Conservation (phyloP, 441 rosid species). For the Raphanus hybrid region DNA sequence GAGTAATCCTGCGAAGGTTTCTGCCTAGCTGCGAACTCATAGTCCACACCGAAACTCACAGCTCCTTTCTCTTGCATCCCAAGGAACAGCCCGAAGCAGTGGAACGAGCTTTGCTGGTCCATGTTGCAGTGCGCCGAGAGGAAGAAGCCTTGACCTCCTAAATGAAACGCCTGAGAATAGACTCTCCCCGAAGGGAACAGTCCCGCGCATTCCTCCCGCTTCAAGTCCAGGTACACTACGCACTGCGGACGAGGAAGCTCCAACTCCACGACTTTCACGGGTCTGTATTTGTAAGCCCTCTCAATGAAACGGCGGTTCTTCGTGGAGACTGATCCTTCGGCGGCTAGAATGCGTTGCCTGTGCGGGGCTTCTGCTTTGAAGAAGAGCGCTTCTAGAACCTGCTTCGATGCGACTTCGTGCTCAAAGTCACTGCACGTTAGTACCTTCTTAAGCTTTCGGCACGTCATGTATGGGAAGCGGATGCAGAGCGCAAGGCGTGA, state of each 20-base stretch:
- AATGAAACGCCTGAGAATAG: conserved; percentile 78
- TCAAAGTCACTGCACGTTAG: conserved; percentile 66
- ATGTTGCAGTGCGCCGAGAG: conserved; percentile 79
- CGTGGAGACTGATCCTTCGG: conserved; percentile 51
- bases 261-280: conserved; percentile 76
- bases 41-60: conserved; percentile 70
- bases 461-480: conserved; percentile 71
- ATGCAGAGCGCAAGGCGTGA: conserved; percentile 63
- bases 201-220: conserved; percentile 63
- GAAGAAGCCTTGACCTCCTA: conserved; percentile 79
- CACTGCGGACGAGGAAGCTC: conserved; percentile 75
- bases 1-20: conserved; percentile 56
- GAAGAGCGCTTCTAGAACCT: conserved; percentile 64
- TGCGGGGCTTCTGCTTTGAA: conserved; percentile 75
- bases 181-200: conserved; percentile 71
- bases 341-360: conserved; percentile 58
- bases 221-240: conserved; percentile 71
- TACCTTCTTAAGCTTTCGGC: conserved; percentile 66
- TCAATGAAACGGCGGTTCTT: conserved; percentile 60
- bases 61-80: conserved; percentile 89
- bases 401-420: conserved; percentile 62
- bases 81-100: conserved; percentile 74
- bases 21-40: conserved; percentile 69
- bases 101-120: conserved; percentile 79
- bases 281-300: conserved; percentile 77